Evolutionary conservation across 2,329 filamentous ascomycete genomes (phyloP), one percentile per base, ranked within the genome.

Genomic region (Helotiales sp.): DNA sequence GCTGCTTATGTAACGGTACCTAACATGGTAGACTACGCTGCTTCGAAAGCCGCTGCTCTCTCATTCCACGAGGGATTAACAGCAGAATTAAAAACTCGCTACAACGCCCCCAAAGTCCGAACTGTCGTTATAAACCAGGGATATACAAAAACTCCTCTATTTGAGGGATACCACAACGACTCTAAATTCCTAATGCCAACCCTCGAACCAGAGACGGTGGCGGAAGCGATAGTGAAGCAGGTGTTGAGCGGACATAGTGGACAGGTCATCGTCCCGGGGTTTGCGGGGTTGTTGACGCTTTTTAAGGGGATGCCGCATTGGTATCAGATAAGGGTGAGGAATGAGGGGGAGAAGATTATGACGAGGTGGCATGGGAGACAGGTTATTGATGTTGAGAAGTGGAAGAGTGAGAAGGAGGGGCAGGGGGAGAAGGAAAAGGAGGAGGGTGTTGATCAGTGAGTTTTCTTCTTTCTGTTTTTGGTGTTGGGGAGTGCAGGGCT

Each of bases 21-120:
- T 2, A 80, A 80, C 64, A 81, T 90, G 77, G 81, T 86, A 34
- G 87, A 90, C 73, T 91, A 91, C 73, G 77, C 79, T 1, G 79
- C 83, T 7, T 82, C 80, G 62, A 91, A 91, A 73, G 81, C 87
- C 1, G 87, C 84, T 0, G 81, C 85, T 1, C 70, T 89, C 22
- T 75, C 83, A 2, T 87, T 91, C 71, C 87, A 91, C 67, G 87
- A 91, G 69, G 88, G 81, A 0, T 72, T 89, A 2, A 74, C 79
- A 1, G 76, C 79, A 1, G 85, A 89, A 71, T 72, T 89, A 49
- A 73, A 73, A 34, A 82, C 81, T 5, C 73, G 79, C 30, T 89
- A 90, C 70, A 78, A 82, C 24, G 87, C 87, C 1, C 81, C 80
- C 1, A 79, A 78, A 57, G 82, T 91, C 27, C 79, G 87, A 50